Percentiles rank a stretch among this genome's conserved stretches.
phyloP scores from a whole-genome alignment of 2,329 filamentous ascomycete species.

The Daldinia eschscholtzii region DNA sequence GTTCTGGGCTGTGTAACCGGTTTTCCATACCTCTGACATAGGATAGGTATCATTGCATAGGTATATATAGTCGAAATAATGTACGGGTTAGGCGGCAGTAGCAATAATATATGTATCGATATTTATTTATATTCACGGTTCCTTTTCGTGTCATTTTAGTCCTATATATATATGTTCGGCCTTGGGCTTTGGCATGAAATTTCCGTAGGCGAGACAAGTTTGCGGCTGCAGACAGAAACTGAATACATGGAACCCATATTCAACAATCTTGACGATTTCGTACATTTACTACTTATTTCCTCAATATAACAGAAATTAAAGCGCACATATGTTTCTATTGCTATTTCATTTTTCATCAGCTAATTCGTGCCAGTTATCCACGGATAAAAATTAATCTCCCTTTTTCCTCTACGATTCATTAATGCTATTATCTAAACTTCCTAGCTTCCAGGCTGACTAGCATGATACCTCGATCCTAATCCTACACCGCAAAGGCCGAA shows the following conservation, averaged over 20 bases:
- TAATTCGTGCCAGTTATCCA: background rate
- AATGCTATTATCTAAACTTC: constrained; percentile 6
- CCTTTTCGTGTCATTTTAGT: background rate
- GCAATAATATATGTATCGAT: background rate
- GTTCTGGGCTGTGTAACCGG: constrained; percentile 5
- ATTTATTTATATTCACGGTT: background rate
- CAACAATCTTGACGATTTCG: background rate
- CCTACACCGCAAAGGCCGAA: constrained; percentile 2
- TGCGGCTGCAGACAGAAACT: background rate
- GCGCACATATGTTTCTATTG: background rate
- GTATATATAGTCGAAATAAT: background rate
- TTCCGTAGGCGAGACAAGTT: too few relatives aligned
- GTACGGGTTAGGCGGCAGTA: background rate
- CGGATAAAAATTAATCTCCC: background rate
- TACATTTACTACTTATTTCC: background rate
- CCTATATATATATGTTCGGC: background rate
- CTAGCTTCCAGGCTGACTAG: background rate
- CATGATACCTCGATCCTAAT: constrained; percentile 9
- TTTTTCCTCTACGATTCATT: constrained; percentile 5
- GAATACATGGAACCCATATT: background rate
- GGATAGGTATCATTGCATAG: constrained; percentile 8
- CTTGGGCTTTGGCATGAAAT: too few relatives aligned
- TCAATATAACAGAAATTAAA: background rate
- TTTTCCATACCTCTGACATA: background rate
- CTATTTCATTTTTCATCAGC: background rate